These are phyloP conservation scores for Clarireedia monteithiana DNA, from an alignment of 2,329 filamentous ascomycete genomes.

Conservation along the genomic window DNA sequence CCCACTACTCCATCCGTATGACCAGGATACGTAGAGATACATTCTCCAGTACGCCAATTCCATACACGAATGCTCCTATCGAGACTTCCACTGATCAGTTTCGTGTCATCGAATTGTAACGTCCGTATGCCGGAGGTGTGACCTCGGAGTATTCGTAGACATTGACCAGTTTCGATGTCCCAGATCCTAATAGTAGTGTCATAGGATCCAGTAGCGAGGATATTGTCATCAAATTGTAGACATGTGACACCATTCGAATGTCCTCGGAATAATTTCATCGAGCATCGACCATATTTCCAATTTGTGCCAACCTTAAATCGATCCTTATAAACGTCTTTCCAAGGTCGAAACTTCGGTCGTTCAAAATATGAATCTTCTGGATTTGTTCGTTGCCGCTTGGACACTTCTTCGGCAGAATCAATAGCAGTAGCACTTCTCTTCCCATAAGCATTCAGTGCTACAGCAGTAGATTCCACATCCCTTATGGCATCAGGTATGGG, in stretches of 20 bases:
- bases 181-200: constrained; percentile 94
- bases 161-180: constrained; percentile 83
- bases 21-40: constrained; percentile 70
- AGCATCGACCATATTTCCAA: constrained; percentile 92
- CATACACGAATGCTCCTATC: constrained; percentile 86
- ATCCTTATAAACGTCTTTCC: constrained; percentile 97
- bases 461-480: constrained; percentile 5
- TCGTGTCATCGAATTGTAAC: constrained; percentile 86
- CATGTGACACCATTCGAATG: constrained; percentile 77
- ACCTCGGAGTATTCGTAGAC: constrained; percentile 75
- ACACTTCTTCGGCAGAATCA: constrained; percentile 9
- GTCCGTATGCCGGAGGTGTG: constrained; percentile 80
- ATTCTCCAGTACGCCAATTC: constrained; percentile 92
- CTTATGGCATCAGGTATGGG: constrained; percentile 34
- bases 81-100: constrained; percentile 83
- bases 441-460: constrained; percentile 11
- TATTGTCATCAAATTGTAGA: constrained; percentile 70
- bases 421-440: constrained; percentile 24
- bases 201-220: constrained; percentile 90
- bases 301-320: constrained; percentile 93
- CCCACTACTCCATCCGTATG: constrained; percentile 80
- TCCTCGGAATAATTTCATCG: constrained; percentile 75
- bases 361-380: constrained; percentile 17
- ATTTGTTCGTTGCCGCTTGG: constrained; percentile 22
- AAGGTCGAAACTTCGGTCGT: constrained; percentile 56